Percentiles rank a stretch among this genome's conserved stretches.
These are phyloP conservation scores for Populus nigra DNA, from an alignment of 345 rosid species.

Conservation along the genomic window DNA sequence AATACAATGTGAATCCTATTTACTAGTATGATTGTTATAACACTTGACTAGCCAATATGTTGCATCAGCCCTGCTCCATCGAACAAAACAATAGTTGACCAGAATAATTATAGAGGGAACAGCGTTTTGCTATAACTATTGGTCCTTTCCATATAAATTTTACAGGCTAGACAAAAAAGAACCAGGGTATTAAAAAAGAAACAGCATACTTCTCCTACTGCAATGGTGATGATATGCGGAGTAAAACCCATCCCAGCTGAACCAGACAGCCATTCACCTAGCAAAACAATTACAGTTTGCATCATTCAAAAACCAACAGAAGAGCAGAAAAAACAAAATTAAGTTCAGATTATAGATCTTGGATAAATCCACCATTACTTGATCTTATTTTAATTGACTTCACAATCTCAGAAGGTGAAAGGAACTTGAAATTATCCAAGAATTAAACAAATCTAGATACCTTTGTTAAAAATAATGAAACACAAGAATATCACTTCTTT, in stretches of 20 bases:
- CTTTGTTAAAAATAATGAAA: background rate
- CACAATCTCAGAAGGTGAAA: background rate
- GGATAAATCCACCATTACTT: background rate
- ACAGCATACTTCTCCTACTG: slow-evolving; percentile 71
- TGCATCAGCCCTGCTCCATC: background rate
- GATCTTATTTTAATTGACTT: background rate
- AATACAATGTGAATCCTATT: background rate
- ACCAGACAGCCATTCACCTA: slow-evolving; percentile 69
- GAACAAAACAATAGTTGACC: background rate
- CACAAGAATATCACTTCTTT: background rate
- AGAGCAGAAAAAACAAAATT: background rate
- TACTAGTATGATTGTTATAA: background rate
- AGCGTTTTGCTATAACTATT: background rate
- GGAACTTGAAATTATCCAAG: background rate
- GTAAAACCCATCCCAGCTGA: slow-evolving; percentile 82
- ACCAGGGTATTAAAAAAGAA: slow-evolving; percentile 4
- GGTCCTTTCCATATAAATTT: background rate
- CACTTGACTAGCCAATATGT: background rate
- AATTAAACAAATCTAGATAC: background rate
- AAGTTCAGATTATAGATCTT: background rate
- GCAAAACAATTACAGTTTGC: slow-evolving; percentile 31
- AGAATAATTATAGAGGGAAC: background rate
- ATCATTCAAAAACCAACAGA: slow-evolving; percentile 2
- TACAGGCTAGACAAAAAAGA: background rate
- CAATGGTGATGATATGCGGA: slow-evolving; percentile 66